These are phyloP conservation scores for Microbotryum saponariae DNA, from an alignment of 1,284 basidiomycete genomes.

Conservation along the genomic window DNA sequence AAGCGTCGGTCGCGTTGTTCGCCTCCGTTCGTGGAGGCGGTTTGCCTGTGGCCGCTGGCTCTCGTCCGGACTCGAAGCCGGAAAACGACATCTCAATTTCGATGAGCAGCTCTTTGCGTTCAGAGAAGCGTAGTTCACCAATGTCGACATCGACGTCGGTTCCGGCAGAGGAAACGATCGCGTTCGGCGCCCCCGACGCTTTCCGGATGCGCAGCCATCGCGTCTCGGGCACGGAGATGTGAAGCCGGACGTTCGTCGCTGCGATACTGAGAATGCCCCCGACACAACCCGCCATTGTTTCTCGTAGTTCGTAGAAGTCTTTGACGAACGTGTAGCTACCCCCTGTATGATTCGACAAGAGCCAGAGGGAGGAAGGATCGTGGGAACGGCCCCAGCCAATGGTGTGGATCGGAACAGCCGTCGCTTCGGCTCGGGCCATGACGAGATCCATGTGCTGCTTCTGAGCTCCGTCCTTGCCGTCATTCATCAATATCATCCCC, in stretches of 20 bases:
- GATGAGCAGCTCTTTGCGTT: slow-evolving; percentile 85
- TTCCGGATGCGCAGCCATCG: slow-evolving; percentile 77
- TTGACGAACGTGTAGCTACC: slow-evolving; percentile 97
- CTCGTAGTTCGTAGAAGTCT: slow-evolving; percentile 84
- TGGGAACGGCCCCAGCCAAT: slow-evolving; percentile 94
- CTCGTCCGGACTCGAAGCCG: slow-evolving; percentile 6
- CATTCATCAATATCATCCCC: slow-evolving; percentile 86
- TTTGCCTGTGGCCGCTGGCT: background rate
- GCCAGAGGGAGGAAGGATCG: slow-evolving; percentile 95
- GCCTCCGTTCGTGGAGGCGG: slow-evolving; percentile 3
- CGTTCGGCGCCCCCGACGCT: slow-evolving; percentile 72
- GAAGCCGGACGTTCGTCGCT: slow-evolving; percentile 77
- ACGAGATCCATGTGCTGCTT: slow-evolving; percentile 99
- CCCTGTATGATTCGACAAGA: slow-evolving; percentile 92
- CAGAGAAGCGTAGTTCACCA: slow-evolving; percentile 83
- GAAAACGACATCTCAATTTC: slow-evolving; percentile 69
- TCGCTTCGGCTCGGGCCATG: slow-evolving; percentile 88
- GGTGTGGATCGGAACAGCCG: slow-evolving; percentile 82
- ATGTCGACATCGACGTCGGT: slow-evolving; percentile 90
- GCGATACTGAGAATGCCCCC: slow-evolving; percentile 92
- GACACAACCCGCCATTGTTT: slow-evolving; percentile 79
- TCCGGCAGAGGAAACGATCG: slow-evolving; percentile 76
- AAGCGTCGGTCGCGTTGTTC: slow-evolving; percentile 34
- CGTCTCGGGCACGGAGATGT: slow-evolving; percentile 77
- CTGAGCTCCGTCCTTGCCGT: slow-evolving; percentile 77